Conservation (phyloP, 2,329 filamentous ascomycete species). For the Exserohilum rostratum region DNA sequence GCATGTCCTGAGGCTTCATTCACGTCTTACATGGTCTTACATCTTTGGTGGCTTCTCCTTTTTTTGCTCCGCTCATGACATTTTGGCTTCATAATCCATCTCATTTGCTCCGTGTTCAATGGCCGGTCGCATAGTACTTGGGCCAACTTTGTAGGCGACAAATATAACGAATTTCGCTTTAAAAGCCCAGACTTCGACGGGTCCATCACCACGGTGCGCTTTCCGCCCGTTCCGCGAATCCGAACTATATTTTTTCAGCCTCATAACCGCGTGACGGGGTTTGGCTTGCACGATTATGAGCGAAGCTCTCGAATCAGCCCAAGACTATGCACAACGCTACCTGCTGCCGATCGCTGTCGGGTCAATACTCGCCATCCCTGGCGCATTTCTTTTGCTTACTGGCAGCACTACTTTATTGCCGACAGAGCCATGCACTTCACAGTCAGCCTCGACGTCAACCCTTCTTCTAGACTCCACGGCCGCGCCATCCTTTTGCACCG, state of each 20-base stretch:
- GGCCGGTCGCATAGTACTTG: neutral
- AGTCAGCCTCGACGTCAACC: neutral
- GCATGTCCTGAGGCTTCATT: slow-evolving; percentile 18
- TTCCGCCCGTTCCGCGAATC: neutral
- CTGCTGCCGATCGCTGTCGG: slow-evolving; percentile 27
- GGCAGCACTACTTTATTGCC: slow-evolving; percentile 16
- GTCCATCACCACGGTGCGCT: neutral
- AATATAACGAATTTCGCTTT: neutral
- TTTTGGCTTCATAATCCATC: slow-evolving; percentile 12
- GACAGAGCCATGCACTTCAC: slow-evolving; percentile 2
- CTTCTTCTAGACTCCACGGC: slow-evolving; percentile 1
- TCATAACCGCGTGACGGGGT: slow-evolving; percentile 2
- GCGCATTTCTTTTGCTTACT: slow-evolving; percentile 26
- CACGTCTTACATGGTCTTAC: slow-evolving; percentile 4
- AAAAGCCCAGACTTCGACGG: neutral
- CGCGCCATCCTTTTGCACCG: neutral
- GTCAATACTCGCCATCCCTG: slow-evolving; percentile 27
- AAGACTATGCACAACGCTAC: slow-evolving; percentile 31
- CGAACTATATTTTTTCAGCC: slow-evolving; percentile 4
- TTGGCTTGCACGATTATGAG: slow-evolving; percentile 27
- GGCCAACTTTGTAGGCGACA: neutral
- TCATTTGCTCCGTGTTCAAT: slow-evolving; percentile 9
- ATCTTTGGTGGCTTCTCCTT: neutral
- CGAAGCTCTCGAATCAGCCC: slow-evolving; percentile 22
- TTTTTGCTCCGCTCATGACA: slow-evolving; percentile 4